Conservation (phyloP, 495 filamentous ascomycete genomes). For the Neurospora sp. region DNA sequence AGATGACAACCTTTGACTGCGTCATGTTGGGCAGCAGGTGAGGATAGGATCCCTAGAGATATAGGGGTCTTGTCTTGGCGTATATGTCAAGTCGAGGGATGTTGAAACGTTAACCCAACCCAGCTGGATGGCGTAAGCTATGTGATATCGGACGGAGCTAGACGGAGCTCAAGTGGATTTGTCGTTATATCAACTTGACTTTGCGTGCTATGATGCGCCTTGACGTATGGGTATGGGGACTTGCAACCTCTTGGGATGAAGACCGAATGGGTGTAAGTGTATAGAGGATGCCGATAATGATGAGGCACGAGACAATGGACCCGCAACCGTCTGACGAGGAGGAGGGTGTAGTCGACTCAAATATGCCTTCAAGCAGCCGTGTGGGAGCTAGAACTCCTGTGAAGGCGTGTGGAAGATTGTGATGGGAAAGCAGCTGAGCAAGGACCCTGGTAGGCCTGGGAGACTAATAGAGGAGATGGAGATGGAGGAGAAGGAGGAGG, state of each 20-base stretch:
- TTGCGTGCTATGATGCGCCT: not conserved
- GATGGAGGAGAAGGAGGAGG: not conserved
- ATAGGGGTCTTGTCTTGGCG: not conserved
- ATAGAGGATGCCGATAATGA: not conserved
- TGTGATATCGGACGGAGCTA: not conserved
- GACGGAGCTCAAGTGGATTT: not conserved
- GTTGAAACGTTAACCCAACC: not conserved
- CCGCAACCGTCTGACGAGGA: not conserved
- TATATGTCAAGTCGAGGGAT: not conserved
- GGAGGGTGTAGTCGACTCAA: not conserved
- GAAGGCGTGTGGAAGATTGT: not conserved
- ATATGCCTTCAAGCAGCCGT: not conserved
- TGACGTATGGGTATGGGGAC: not conserved
- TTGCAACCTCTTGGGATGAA: not conserved
- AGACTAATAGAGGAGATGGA: not conserved
- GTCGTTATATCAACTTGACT: not conserved
- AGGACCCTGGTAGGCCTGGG: not conserved
- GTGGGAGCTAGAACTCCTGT: not conserved
- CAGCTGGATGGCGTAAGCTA: not conserved
- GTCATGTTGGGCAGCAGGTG: slow-evolving; percentile 17
- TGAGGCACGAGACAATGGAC: not conserved
- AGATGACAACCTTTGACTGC: slow-evolving; percentile 41
- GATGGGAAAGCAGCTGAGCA: not conserved
- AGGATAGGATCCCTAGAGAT: not conserved
- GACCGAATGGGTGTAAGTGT: not conserved